Evolutionary conservation across 495 filamentous ascomycete genomes (phyloP).

Genomic region (Lophium mytilinum): DNA sequence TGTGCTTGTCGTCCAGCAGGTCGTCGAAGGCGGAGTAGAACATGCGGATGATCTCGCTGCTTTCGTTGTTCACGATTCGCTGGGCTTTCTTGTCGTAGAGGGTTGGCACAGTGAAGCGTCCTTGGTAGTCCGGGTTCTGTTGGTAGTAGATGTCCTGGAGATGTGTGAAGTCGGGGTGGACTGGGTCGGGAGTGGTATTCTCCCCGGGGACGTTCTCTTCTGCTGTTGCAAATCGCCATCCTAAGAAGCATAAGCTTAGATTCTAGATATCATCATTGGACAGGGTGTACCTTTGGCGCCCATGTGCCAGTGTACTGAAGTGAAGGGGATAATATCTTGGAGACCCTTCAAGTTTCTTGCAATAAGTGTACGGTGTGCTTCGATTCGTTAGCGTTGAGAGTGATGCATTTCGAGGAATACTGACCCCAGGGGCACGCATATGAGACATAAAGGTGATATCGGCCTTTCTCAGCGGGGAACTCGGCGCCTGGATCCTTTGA

Average conservation of each 20-base stretch:
- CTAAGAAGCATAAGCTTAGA: background rate
- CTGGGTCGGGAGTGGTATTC: constrained; percentile 50
- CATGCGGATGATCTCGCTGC: constrained; percentile 76
- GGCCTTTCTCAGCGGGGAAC: constrained; percentile 58
- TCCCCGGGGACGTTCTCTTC: constrained; percentile 41
- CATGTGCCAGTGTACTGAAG: constrained; percentile 63
- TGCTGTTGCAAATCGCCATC: constrained; percentile 36
- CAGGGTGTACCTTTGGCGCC: constrained; percentile 45
- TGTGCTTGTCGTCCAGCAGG: constrained; percentile 51
- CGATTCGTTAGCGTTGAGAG: background rate
- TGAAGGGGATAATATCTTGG: constrained; percentile 57
- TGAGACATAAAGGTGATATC: constrained; percentile 66
- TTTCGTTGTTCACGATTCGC: constrained; percentile 79
- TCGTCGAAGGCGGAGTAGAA: constrained; percentile 68
- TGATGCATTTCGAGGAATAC: background rate
- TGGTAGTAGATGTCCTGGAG: constrained; percentile 66
- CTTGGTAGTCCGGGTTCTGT: constrained; percentile 59
- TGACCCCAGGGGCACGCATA: constrained; percentile 60
- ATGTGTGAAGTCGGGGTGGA: constrained; percentile 51
- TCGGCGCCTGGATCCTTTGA: constrained; percentile 48
- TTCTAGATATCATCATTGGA: background rate
- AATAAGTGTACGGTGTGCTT: constrained; percentile 55
- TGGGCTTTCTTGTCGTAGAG: constrained; percentile 67
- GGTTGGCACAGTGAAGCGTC: constrained; percentile 70
- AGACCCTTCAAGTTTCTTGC: constrained; percentile 59